Evolutionary conservation across 768 basidiomycete species (phyloP).

Genomic region (Phaeolepiota aurea): DNA sequence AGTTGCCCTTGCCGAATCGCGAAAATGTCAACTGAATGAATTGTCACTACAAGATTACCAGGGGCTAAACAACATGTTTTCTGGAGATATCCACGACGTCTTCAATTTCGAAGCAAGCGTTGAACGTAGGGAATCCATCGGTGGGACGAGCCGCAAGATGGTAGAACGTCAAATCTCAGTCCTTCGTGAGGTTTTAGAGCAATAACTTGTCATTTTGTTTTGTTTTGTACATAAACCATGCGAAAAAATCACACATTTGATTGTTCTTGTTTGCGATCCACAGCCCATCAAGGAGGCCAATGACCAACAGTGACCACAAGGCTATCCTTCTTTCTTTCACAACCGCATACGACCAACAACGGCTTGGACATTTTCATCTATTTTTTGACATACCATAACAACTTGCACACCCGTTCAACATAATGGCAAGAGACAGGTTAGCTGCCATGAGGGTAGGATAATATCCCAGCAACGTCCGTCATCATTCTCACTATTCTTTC

Average conservation of each 20-base stretch:
- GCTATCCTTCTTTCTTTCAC: too few relatives aligned
- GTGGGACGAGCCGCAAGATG: conserved; percentile 82
- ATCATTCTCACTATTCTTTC: conserved; percentile 9
- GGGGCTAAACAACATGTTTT: conserved; percentile 66
- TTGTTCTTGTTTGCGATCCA: background rate
- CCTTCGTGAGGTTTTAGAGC: conserved; percentile 49
- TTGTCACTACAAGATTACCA: conserved; percentile 78
- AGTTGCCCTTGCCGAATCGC: conserved; percentile 87
- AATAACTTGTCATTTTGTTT: too few relatives aligned
- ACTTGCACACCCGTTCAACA: background rate
- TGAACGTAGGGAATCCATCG: conserved; percentile 86
- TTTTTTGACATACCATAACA: background rate
- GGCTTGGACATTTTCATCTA: background rate
- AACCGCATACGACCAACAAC: too few relatives aligned
- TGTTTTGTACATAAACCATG: too few relatives aligned
- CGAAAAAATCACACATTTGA: too few relatives aligned
- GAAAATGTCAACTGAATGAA: conserved; percentile 72
- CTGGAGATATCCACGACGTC: conserved; percentile 70
- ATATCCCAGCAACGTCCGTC: too few relatives aligned
- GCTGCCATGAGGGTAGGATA: conserved; percentile 72
- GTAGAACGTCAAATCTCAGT: conserved; percentile 79
- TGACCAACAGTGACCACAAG: too few relatives aligned
- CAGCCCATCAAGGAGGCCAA: too few relatives aligned
- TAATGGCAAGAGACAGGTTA: conserved; percentile 86
- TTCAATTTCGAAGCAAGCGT: conserved; percentile 97